These are phyloP conservation scores for Thelonectria rubi DNA, from an alignment of 2,329 filamentous ascomycete species.

Conservation along the genomic window DNA sequence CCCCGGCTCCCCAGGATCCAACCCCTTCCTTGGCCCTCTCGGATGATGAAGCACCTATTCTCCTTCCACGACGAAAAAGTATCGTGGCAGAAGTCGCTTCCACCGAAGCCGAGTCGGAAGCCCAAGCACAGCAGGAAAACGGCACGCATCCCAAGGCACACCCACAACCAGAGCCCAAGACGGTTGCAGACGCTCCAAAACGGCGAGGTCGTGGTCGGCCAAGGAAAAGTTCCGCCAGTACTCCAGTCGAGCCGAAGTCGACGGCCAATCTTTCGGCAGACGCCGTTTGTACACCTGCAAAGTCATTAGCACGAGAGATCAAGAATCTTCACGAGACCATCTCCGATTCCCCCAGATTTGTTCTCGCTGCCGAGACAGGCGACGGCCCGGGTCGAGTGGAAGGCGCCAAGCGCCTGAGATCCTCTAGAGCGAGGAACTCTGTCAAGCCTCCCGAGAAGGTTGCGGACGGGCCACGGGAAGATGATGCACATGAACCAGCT, in stretches of 20 bases:
- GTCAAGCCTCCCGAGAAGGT: background rate
- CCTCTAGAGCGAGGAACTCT: background rate
- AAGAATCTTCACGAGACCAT: conserved; percentile 31
- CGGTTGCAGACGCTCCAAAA: background rate
- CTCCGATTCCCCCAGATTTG: conserved; percentile 1
- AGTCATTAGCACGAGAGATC: conserved; percentile 20
- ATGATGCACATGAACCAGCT: background rate
- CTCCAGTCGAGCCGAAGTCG: background rate
- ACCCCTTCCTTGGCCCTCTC: conserved; percentile 43
- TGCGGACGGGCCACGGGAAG: background rate
- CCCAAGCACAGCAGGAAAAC: background rate
- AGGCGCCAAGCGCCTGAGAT: background rate
- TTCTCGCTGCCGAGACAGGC: background rate
- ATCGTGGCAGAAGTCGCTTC: conserved; percentile 4
- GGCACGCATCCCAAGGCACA: background rate
- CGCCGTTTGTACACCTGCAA: background rate
- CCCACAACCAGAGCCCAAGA: background rate
- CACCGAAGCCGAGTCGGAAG: background rate
- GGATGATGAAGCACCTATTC: conserved; percentile 49
- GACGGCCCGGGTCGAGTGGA: background rate
- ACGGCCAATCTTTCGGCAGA: background rate
- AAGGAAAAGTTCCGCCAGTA: conserved; percentile 11
- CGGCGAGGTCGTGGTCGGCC: conserved; percentile 20
- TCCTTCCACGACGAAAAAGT: conserved; percentile 27
- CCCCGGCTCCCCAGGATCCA: background rate